A percentile compares a stretch with the other conserved stretches of the same genome.
Conservation (phyloP, 2,329 filamentous ascomycete species). For the Torrubiellomyces zombiae region DNA sequence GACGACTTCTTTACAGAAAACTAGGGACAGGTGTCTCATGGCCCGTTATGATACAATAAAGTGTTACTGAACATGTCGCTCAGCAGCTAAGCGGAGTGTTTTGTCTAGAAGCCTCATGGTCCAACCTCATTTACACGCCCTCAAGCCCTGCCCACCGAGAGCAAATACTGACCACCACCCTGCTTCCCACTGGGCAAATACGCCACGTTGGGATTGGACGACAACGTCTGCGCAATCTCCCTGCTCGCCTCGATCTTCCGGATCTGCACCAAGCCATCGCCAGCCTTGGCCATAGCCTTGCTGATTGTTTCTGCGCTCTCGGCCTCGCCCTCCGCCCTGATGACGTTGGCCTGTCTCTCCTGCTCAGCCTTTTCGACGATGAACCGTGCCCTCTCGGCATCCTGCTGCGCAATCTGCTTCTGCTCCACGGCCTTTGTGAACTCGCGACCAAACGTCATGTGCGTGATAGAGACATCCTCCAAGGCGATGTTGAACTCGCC, state of each 20-base stretch:
- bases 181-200: constrained; percentile 72
- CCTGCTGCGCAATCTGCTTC: constrained; percentile 99
- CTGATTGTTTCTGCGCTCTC: constrained; percentile 92
- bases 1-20: too few species aligned
- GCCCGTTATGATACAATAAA: too few species aligned
- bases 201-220: constrained; percentile 84
- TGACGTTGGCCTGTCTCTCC: constrained; percentile 96
- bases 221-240: constrained; percentile 84
- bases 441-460: constrained; percentile 99
- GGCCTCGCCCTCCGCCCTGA: constrained; percentile 92
- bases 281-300: constrained; percentile 82
- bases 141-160: constrained; percentile 32
- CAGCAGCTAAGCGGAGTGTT: constrained; percentile 22
- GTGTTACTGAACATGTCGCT: too few species aligned
- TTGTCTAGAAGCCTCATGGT: too few species aligned
- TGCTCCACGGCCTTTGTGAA: constrained; percentile 98
- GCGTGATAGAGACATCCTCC: constrained; percentile 96
- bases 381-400: constrained; percentile 91
- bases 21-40: too few species aligned
- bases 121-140: constrained; percentile 4
- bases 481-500: constrained; percentile 97
- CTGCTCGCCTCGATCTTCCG: constrained; percentile 91
- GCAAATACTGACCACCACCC: constrained; percentile 36
- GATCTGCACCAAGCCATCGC: constrained; percentile 89
- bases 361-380: constrained; percentile 98